Percentiles rank a stretch among this genome's conserved stretches.
Conservation (phyloP, 345 rosid species). For the Garcia nutans region DNA sequence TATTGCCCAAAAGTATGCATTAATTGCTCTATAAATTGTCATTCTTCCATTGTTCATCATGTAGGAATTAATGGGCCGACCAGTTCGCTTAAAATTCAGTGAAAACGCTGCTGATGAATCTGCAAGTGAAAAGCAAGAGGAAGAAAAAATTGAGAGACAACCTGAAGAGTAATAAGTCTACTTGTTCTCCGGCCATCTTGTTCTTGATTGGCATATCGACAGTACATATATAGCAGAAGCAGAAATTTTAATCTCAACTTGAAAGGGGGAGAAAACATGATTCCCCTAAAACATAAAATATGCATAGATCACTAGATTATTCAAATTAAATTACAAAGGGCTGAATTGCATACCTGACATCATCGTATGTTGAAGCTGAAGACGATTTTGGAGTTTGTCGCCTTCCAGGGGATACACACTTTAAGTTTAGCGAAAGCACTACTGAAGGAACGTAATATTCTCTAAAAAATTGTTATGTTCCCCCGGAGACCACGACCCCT, state of each 20-base stretch:
- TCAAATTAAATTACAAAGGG: no score
- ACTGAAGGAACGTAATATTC: no score
- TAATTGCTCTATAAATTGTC: background rate
- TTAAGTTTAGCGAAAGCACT: no score
- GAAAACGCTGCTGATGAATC: constrained; percentile 45
- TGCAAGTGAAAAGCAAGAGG: constrained; percentile 36
- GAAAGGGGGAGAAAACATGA: no score
- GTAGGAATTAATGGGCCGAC: constrained; percentile 86
- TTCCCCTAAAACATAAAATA: no score
- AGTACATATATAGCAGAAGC: constrained; percentile 13
- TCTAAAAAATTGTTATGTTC: no score
- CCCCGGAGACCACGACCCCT: no score
- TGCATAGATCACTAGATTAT: no score
- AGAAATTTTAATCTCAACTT: constrained; percentile 3
- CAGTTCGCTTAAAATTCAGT: constrained; percentile 65
- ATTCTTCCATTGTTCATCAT: constrained; percentile 20
- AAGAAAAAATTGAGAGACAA: constrained; percentile 26
- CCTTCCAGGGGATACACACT: no score
- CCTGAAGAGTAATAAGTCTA: constrained; percentile 27
- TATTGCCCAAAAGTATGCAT: background rate
- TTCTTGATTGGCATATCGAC: constrained; percentile 10
- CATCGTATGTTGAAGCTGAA: no score
- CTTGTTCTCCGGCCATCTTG: background rate
- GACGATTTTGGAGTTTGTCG: no score
- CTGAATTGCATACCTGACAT: no score